phyloP scores from a whole-genome alignment of 2,329 filamentous ascomycete genomes.

The Fusarium buxicola region DNA sequence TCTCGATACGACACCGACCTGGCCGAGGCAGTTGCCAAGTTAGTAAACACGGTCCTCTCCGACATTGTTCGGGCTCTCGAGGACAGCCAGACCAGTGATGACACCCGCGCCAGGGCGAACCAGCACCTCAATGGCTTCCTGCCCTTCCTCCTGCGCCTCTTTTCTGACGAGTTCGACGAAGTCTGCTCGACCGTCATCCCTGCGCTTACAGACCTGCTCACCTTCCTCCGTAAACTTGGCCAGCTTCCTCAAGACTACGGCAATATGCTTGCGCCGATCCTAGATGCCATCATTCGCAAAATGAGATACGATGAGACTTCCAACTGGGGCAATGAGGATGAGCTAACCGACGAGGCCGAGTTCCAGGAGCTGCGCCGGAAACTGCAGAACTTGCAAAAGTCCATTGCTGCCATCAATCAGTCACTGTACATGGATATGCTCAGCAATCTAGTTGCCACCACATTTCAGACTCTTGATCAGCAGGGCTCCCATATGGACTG shows the following conservation, averaged over 20 bases:
- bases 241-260: constrained; percentile 79
- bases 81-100: constrained; percentile 68
- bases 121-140: constrained; percentile 85
- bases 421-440: constrained; percentile 88
- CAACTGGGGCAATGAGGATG: constrained; percentile 92
- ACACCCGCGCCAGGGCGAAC: constrained; percentile 79
- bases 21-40: constrained; percentile 92
- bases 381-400: constrained; percentile 91
- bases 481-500: constrained; percentile 84
- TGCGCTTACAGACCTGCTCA: constrained; percentile 90
- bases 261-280: constrained; percentile 85
- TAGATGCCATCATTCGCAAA: constrained; percentile 93
- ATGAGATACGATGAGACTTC: constrained; percentile 98
- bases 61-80: constrained; percentile 92
- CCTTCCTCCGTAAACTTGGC: constrained; percentile 85
- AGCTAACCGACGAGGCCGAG: constrained; percentile 95
- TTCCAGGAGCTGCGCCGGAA: constrained; percentile 95
- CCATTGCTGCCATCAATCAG: constrained; percentile 90
- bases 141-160: constrained; percentile 90
- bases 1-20: constrained; percentile 94
- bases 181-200: constrained; percentile 96
- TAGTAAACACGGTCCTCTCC: constrained; percentile 89
- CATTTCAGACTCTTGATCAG: constrained; percentile 83
- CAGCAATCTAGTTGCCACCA: constrained; percentile 87
- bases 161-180: constrained; percentile 98